Evolutionary conservation across 2,329 filamentous ascomycete genomes (phyloP).

Genomic region (Trichoderma arundinaceum): DNA sequence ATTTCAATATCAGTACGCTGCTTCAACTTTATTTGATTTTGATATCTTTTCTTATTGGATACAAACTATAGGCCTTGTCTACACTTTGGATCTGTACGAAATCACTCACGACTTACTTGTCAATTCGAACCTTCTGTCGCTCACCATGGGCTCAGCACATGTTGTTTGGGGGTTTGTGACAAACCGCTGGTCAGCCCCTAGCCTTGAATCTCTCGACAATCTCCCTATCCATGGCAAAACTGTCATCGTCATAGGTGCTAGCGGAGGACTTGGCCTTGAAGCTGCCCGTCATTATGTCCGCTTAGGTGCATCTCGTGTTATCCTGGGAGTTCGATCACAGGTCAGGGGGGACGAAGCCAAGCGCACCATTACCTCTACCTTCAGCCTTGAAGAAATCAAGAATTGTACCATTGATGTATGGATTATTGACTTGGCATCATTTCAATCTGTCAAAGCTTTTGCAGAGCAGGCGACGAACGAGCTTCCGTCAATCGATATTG

Average conservation of each 20-base stretch:
- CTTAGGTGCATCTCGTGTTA: slow-evolving; percentile 37
- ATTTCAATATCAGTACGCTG: too few relatives aligned
- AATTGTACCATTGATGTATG: slow-evolving; percentile 18
- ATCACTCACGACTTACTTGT: too few relatives aligned
- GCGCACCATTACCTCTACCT: slow-evolving; percentile 9
- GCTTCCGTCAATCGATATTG: slow-evolving; percentile 35
- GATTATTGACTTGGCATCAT: slow-evolving; percentile 18
- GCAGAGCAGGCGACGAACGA: slow-evolving; percentile 4
- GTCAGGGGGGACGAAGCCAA: slow-evolving; percentile 3
- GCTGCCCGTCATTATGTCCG: slow-evolving; percentile 46
- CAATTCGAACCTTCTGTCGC: neutral
- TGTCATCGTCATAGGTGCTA: slow-evolving; percentile 48
- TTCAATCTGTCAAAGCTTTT: slow-evolving; percentile 25
- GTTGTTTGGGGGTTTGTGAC: slow-evolving; percentile 8
- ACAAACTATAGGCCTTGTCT: too few relatives aligned
- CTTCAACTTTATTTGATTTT: neutral
- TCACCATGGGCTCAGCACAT: neutral
- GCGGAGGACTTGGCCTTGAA: slow-evolving; percentile 48
- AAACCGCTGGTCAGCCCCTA: slow-evolving; percentile 23
- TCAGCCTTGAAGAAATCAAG: neutral
- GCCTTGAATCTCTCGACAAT: slow-evolving; percentile 3
- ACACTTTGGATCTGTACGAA: neutral
- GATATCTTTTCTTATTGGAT: too few relatives aligned
- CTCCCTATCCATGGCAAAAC: slow-evolving; percentile 37
- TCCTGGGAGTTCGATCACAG: slow-evolving; percentile 20